Evolutionary conservation across 257 asterid species (phyloP).

Genomic region (Parsonsia alboflavescens): DNA sequence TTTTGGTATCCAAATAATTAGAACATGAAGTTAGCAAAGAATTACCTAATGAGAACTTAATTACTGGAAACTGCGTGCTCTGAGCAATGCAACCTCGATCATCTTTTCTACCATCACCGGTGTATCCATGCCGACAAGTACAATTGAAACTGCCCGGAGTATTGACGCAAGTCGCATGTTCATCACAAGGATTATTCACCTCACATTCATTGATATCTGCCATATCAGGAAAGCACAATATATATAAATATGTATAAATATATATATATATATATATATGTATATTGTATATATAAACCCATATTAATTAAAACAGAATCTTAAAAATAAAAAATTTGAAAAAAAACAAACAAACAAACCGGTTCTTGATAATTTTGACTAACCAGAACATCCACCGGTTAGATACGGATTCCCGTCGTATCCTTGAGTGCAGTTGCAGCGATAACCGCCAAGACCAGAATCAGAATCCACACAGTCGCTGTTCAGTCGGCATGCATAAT

Average conservation of each 20-base stretch:
- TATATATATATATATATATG: too few species aligned
- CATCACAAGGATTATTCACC: constrained; percentile 35
- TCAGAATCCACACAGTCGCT: constrained; percentile 45
- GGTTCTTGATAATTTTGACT: too few species aligned
- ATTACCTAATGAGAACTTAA: constrained; percentile 46
- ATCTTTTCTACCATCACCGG: constrained; percentile 33
- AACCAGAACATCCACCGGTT: constrained; percentile 28
- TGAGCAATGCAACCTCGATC: constrained; percentile 45
- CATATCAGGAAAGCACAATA: not conserved
- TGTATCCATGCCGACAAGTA: constrained; percentile 45
- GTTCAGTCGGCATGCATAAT: constrained; percentile 29
- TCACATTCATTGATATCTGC: constrained; percentile 53
- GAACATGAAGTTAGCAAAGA: not conserved
- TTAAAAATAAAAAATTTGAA: too few species aligned
- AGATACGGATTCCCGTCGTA: constrained; percentile 60
- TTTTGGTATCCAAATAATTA: not conserved
- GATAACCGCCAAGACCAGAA: constrained; percentile 42
- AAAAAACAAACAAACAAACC: too few species aligned
- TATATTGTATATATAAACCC: too few species aligned
- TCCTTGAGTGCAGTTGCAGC: constrained; percentile 46
- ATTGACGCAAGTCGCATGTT: constrained; percentile 36
- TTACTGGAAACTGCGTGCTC: constrained; percentile 35
- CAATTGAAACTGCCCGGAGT: constrained; percentile 33
- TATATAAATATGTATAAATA: too few species aligned
- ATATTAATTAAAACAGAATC: too few species aligned